Base-by-base conservation (phyloP, 1,284 basidiomycete genomes). In the Coniophora puteana region DNA sequence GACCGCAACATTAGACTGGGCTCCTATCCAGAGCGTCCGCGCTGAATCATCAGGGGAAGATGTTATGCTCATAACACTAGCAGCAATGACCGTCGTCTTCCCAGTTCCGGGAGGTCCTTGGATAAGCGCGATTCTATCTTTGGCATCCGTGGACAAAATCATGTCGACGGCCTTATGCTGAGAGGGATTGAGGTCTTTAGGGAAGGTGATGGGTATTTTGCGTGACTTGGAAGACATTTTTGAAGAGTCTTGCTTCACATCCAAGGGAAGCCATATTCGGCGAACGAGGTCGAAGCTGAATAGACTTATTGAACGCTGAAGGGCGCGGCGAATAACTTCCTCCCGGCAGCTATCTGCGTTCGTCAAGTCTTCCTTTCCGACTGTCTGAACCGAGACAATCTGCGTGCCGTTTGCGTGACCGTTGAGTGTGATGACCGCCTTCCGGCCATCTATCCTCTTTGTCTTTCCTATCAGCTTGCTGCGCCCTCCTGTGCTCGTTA, bases 41-140 rank as follows among this genome's bases (percentile, higher is more conserved):
- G n/a, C n/a, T n/a, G n/a, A n/a, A n/a, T n/a, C n/a, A n/a, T n/a
- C n/a, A n/a, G n/a, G n/a, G n/a, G n/a, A n/a, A n/a, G n/a, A n/a
- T n/a, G n/a, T n/a, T n/a, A n/a, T n/a, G n/a, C n/a, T n/a, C n/a
- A n/a, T n/a, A 1, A 73, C 69, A 62, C 55, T 72, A 8, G 70
- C 67, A 6, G 74, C 70, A 53, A 78, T 78, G 4, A 76, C 72
- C 36, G 59, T 65, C 26, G 59, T 61, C 43, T 61, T 61, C 17
- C 69, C 71, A 43, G 71, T 74, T 6, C 74, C 74, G 44, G 75
- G 76, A 28, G 74, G 75, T 3, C 75, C 74, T 36, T 70, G 66
- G 8, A 72, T 63, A 2, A 73, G 52, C 11, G 58, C 57, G 8
- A 63, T 13, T 21, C 58, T 59, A 8, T 40, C 40, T 8, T 28